Evolutionary conservation across 1,284 basidiomycete genomes (phyloP), one percentile per base, ranked within the genome.

Genomic region (Rhodotorula sp.): DNA sequence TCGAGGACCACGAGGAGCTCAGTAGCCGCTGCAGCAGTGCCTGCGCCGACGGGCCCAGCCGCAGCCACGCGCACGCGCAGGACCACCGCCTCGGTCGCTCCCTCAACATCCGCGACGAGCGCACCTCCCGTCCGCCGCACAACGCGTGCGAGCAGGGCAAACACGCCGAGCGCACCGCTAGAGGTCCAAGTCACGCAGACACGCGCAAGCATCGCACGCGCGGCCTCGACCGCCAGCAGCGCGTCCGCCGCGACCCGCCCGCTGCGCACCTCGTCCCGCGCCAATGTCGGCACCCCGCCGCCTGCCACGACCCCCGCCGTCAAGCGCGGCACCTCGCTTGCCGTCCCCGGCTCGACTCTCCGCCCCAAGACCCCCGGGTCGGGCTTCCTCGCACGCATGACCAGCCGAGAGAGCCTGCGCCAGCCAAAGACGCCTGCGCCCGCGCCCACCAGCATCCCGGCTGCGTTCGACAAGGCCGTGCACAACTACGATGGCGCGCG

Each of bases 401-500:
- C 70, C 19, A 65, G 62, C 21, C 59, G 70, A 2, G 70, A 72
- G 41, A 59, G 55, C 36, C 44, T 72, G 4, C 27, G 63, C 25
- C 69, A 56, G 44, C 46, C 63, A 22, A 56, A 48, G 61, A 62
- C 57, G 32, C 66, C 66, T 9, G 55, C 55, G 36, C 29, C 56
- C 29, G 12, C 55, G 27, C 36, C 44, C 2, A 34, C 61, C 22
- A 10, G 36, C 13, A 51, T n/a, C 5, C 58, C 59, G 13, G 54
- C 59, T 13, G 22, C 48, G 29, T 41, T 21, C 21, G 55, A 59
- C 41, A 22, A 39, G 25, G n/a, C 41, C 8, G 36, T 64, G 29
- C 64, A 64, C 21, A 27, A n/a, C 27, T 71, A 70, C 22, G 67
- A 69, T 12, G 70, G 72, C 13, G 70, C 73, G 39, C 73, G 72